These are phyloP conservation scores for Hyaloperonospora brassicae DNA, from an alignment of 352 stramenopile species.

Conservation along the genomic window DNA sequence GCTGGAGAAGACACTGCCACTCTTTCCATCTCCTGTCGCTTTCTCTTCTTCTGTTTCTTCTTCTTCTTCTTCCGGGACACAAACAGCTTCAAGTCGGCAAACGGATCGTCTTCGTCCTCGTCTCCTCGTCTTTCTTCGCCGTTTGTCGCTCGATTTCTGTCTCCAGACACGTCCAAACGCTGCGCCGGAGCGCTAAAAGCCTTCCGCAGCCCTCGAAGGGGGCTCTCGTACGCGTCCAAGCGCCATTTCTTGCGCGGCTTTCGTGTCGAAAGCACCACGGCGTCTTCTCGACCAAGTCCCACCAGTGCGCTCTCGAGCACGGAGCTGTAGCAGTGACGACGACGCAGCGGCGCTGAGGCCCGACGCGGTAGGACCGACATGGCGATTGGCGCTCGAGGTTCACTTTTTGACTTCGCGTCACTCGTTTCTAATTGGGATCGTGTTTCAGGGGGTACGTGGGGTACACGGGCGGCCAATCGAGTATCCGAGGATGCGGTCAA, in stretches of 20 bases:
- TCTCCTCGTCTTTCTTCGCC: not conserved
- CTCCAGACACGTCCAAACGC: not conserved
- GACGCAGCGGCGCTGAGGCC: slow-evolving; percentile 14
- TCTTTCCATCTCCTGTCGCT: not conserved
- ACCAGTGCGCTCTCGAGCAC: slow-evolving; percentile 31
- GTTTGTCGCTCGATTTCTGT: slow-evolving; percentile 12
- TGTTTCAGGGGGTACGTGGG: too few species aligned
- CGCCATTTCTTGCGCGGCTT: slow-evolving; percentile 21
- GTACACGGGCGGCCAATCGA: too few species aligned
- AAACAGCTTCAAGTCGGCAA: slow-evolving; percentile 12
- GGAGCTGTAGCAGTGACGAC: slow-evolving; percentile 22
- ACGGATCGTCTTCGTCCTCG: slow-evolving; percentile 23
- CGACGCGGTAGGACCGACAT: not conserved
- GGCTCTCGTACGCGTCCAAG: slow-evolving; percentile 4
- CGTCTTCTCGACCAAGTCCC: slow-evolving; percentile 21
- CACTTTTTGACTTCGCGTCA: too few species aligned
- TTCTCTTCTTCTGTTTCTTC: not conserved
- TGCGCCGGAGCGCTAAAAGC: slow-evolving; percentile 5
- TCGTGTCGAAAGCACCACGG: slow-evolving; percentile 22
- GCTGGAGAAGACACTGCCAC: slow-evolving; percentile 3
- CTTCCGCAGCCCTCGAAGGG: slow-evolving; percentile 2
- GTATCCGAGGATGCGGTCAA: too few species aligned
- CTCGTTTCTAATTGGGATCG: too few species aligned
- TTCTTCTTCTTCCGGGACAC: slow-evolving; percentile 14
- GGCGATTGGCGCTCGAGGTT: too few species aligned